Evolutionary conservation across 139 green algal genomes (phyloP).

Genomic region (Ettlia oleoabundans): DNA sequence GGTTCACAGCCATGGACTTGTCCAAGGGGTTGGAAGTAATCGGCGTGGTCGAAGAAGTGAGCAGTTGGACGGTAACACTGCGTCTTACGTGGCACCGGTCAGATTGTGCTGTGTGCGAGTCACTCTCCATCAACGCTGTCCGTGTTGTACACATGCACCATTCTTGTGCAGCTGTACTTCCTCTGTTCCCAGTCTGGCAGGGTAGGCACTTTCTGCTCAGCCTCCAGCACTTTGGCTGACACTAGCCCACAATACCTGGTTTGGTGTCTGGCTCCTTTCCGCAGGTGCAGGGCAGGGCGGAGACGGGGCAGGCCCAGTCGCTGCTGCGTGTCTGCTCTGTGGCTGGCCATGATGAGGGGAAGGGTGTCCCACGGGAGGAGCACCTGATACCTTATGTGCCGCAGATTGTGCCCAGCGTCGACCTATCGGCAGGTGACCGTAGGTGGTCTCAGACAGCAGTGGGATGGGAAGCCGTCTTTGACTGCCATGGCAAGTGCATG

Average conservation of each 20-base stretch:
- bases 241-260: too few relatives aligned
- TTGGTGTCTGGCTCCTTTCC: not conserved
- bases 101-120: not conserved
- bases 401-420: slow-evolving; percentile 16
- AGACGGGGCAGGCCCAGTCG: slow-evolving; percentile 22
- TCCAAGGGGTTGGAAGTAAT: not conserved
- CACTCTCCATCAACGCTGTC: not conserved
- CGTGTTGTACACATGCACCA: not conserved
- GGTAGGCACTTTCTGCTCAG: too few relatives aligned
- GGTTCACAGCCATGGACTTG: slow-evolving; percentile 8
- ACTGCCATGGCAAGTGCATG: too few relatives aligned
- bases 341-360: not conserved
- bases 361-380: slow-evolving; percentile 13
- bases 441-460: too few relatives aligned
- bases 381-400: slow-evolving; percentile 33
- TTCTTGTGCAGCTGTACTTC: too few relatives aligned
- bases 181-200: too few relatives aligned
- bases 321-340: slow-evolving; percentile 11
- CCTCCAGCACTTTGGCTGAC: too few relatives aligned
- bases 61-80: too few relatives aligned
- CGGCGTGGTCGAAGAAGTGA: not conserved
- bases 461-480: too few relatives aligned
- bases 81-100: not conserved
- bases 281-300: slow-evolving; percentile 21
- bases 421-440: slow-evolving; percentile 7